Percentiles rank a stretch among this genome's conserved stretches.
These are phyloP conservation scores for Teratosphaeria epicoccoides DNA, from an alignment of 2,329 filamentous ascomycete genomes.

Conservation along the genomic window DNA sequence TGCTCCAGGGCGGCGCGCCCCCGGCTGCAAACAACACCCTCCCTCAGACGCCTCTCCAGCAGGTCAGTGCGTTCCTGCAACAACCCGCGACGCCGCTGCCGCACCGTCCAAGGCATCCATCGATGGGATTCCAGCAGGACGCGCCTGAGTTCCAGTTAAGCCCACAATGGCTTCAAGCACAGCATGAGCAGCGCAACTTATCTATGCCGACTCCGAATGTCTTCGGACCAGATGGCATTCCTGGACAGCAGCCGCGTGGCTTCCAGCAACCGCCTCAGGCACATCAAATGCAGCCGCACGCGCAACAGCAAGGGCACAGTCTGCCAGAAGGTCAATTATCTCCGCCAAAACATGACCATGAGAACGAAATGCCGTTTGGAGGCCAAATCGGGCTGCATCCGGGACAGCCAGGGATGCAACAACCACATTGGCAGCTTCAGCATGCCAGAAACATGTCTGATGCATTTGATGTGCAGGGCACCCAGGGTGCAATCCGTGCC, in stretches of 20 bases:
- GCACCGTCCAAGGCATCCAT: constrained; percentile 35
- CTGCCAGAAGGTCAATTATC: constrained; percentile 5
- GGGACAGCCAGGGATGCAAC: neutral
- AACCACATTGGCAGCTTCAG: neutral
- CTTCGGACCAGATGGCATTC: constrained; percentile 2
- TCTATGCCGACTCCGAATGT: constrained; percentile 8
- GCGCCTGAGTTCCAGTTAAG: constrained; percentile 41
- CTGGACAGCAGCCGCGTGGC: constrained; percentile 10
- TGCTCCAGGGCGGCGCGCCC: constrained; percentile 38
- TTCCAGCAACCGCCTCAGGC: constrained; percentile 9
- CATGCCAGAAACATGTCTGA: neutral
- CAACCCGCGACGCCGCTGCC: constrained; percentile 46
- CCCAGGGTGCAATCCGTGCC: constrained; percentile 29
- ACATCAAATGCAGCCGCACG: neutral
- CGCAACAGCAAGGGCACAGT: constrained; percentile 16
- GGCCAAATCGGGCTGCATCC: neutral
- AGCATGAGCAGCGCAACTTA: constrained; percentile 17
- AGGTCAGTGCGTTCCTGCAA: constrained; percentile 39
- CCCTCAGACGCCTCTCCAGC: constrained; percentile 41
- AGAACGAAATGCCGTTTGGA: constrained; percentile 1
- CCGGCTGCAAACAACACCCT: constrained; percentile 14
- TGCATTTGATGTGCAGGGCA: constrained; percentile 15
- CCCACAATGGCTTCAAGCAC: constrained; percentile 28
- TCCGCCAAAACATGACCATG: neutral
- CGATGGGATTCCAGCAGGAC: constrained; percentile 36